Evolutionary conservation across 805 yeast genomes (phyloP).

Genomic region (Metschnikowia continentalis): DNA sequence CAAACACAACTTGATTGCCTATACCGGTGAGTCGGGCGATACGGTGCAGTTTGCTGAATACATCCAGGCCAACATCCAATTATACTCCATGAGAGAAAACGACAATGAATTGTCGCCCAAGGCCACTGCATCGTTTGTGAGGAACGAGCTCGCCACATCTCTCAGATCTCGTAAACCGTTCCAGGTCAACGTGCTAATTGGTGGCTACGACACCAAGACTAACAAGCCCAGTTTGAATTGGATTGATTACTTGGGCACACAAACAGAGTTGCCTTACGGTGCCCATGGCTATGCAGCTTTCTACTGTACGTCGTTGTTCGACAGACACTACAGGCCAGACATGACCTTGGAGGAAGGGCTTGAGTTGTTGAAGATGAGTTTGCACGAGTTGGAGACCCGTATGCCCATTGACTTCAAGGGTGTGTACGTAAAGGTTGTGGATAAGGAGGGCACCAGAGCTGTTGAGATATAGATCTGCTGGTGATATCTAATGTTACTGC

Average conservation of each 20-base stretch:
- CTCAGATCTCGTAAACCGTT: constrained; percentile 87
- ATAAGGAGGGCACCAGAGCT: constrained; percentile 53
- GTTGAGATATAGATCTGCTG: constrained; percentile 21
- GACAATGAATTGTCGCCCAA: constrained; percentile 72
- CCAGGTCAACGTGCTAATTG: constrained; percentile 88
- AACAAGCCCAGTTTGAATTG: constrained; percentile 68
- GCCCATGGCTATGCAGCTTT: constrained; percentile 99
- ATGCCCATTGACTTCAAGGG: constrained; percentile 96
- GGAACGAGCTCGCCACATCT: constrained; percentile 83
- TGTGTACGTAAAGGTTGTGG: constrained; percentile 61
- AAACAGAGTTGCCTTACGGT: constrained; percentile 87
- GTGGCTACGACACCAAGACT: constrained; percentile 66
- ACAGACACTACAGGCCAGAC: constrained; percentile 80
- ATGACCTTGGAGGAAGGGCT: constrained; percentile 77
- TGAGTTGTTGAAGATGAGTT: constrained; percentile 64
- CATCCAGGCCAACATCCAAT: constrained; percentile 86
- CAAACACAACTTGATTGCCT: constrained; percentile 77
- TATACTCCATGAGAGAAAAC: constrained; percentile 81
- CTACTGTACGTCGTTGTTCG: constrained; percentile 84
- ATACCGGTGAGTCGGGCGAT: constrained; percentile 95
- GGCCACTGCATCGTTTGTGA: constrained; percentile 83
- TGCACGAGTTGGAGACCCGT: constrained; percentile 74
- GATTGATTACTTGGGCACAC: constrained; percentile 93
- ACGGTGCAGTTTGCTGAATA: constrained; percentile 93
- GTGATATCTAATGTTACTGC: neutral